Base-by-base conservation (phyloP, 2,329 filamentous ascomycete genomes). In the Trichoderma koningii region DNA sequence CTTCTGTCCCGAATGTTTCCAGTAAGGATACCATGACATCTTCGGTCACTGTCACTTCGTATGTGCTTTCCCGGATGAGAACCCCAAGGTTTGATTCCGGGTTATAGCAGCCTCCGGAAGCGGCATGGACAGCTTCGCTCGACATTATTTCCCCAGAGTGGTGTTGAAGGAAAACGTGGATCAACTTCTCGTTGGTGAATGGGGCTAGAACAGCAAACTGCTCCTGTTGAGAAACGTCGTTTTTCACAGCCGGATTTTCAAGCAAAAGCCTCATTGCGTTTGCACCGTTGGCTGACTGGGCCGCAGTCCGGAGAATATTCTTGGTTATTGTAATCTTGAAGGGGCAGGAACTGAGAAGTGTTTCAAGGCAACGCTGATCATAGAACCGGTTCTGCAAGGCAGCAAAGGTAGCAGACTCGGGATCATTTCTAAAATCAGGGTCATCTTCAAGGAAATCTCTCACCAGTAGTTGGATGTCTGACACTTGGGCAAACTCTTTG, bases 401-500 rank as follows among this genome's bases (percentile, higher is more conserved):
- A 12, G 5, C 28, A 34, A 19, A 34, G 34, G 19, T n/a, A 6
- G 17, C 50, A 52, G 17, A 17, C 19, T 34, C 5, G 1, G 28
- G 9, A 44, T 12, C 14, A 21, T 38, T 34, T 2, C 7, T 2
- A 7, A 19, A 34, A 14, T 7, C 10, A 3, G 28, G 17, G 0
- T 34, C 2, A n/a, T 5, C 2, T 7, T 7, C 2, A 19, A 38
- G 4, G 6, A 19, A 34, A 6, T 19, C 0, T 15, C 7, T 0
- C 10, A 38, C 2, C 7, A 34, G 3, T n/a, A n/a, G 2, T 2
- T n/a, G 7, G 2, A n/a, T 12, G 2, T 6, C 3, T 9, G 4
- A 9, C 15, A 23, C 21, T 23, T 23, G 21, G 21, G n/a, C 28
- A 12, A 28, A 3, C 9, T 10, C 19, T 17, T n/a, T 38, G 26